phyloP scores from a whole-genome alignment of 2,329 filamentous ascomycete genomes.

The Ophiocordyceps camponoti-saundersi region DNA sequence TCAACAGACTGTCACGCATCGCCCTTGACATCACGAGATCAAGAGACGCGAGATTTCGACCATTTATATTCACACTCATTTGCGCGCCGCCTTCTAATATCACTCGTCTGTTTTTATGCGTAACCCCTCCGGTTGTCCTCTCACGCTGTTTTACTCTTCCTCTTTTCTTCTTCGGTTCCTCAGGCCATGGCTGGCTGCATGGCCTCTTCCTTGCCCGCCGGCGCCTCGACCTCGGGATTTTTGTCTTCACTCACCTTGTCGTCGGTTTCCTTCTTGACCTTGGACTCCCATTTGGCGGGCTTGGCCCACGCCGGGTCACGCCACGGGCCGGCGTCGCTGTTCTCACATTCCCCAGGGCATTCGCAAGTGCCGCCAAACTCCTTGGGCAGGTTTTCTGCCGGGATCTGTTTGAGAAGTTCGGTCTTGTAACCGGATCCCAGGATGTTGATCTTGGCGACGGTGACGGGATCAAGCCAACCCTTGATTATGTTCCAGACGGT shows the following conservation, averaged over 20 bases:
- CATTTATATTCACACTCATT: no score
- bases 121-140: neutral
- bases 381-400: slow-evolving; percentile 77
- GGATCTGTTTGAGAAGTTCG: slow-evolving; percentile 71
- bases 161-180: neutral
- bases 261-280: slow-evolving; percentile 18
- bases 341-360: slow-evolving; percentile 65
- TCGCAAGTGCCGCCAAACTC: slow-evolving; percentile 71
- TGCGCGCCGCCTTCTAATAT: no score
- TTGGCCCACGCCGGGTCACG: slow-evolving; percentile 50
- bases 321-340: slow-evolving; percentile 90
- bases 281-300: slow-evolving; percentile 44
- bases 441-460: slow-evolving; percentile 88
- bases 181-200: slow-evolving; percentile 10
- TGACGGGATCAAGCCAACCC: slow-evolving; percentile 91
- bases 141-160: neutral
- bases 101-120: no score
- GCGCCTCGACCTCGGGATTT: slow-evolving; percentile 18
- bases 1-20: no score
- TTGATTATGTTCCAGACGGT: slow-evolving; percentile 75
- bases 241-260: slow-evolving; percentile 20
- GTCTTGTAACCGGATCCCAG: slow-evolving; percentile 67
- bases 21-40: no score
- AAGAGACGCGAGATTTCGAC: no score
- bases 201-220: slow-evolving; percentile 15